phyloP scores from a whole-genome alignment of 306 rosid genomes.

The Medicago truncatula region DNA sequence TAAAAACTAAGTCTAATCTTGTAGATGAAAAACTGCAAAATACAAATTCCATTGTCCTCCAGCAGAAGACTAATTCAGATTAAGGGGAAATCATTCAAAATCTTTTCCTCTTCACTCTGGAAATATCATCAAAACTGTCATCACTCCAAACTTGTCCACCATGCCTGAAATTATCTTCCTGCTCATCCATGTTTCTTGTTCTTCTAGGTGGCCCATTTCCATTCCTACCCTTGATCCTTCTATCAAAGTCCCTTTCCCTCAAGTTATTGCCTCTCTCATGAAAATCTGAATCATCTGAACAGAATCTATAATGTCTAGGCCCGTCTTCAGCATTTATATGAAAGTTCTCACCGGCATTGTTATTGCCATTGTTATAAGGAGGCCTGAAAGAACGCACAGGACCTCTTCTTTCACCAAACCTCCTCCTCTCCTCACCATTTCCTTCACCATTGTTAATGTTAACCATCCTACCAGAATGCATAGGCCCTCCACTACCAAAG shows the following conservation, averaged over 20 bases:
- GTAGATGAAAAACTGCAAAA: slow-evolving; percentile 36
- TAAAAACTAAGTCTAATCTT: slow-evolving; percentile 44
- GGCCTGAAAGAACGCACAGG: slow-evolving; percentile 76
- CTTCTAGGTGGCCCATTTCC: slow-evolving; percentile 73
- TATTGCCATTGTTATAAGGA: slow-evolving; percentile 51
- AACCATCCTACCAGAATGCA: slow-evolving; percentile 65
- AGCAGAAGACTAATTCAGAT: slow-evolving; percentile 30
- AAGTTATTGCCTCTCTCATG: slow-evolving; percentile 75
- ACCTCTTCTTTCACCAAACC: slow-evolving; percentile 79
- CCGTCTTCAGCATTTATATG: slow-evolving; percentile 69
- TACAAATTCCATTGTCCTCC: slow-evolving; percentile 35
- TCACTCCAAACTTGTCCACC: slow-evolving; percentile 77
- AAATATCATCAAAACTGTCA: slow-evolving; percentile 67
- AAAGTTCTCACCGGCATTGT: slow-evolving; percentile 58
- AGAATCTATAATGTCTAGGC: slow-evolving; percentile 68
- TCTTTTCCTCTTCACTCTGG: slow-evolving; percentile 77
- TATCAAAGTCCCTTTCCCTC: slow-evolving; percentile 75
- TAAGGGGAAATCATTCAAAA: slow-evolving; percentile 47
- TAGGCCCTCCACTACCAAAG: slow-evolving; percentile 57
- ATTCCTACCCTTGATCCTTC: slow-evolving; percentile 68
- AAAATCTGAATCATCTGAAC: slow-evolving; percentile 71
- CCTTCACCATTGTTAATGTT: slow-evolving; percentile 62
- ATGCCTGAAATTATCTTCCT: slow-evolving; percentile 70
- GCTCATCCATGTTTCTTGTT: slow-evolving; percentile 75
- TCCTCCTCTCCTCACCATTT: slow-evolving; percentile 72